Evolutionary conservation across 768 basidiomycete species (phyloP), one percentile per base, ranked within the genome.

Genomic region (Crucibulum laeve): DNA sequence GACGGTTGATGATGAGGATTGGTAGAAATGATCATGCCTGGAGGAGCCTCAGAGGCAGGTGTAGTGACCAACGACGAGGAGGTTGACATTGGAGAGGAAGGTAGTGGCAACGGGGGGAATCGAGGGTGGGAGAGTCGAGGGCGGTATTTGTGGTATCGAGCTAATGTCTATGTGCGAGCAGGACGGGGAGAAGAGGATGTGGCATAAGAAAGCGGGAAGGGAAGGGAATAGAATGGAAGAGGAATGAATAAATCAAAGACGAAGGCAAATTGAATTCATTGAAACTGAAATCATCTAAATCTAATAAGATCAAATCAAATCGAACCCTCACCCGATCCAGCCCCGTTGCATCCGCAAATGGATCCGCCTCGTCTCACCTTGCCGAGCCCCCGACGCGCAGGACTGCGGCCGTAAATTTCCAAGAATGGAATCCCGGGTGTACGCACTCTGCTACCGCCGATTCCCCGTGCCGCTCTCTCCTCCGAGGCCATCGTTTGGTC

Each of bases 141-240:
- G n/a, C n/a, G n/a, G n/a, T n/a, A n/a, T n/a, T n/a, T n/a, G n/a
- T n/a, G n/a, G n/a, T n/a, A n/a, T n/a, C n/a, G n/a, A n/a, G n/a
- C n/a, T n/a, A n/a, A n/a, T n/a, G n/a, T n/a, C n/a, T n/a, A n/a
- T n/a, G n/a, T n/a, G n/a, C n/a, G n/a, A n/a, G n/a, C n/a, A 42
- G 30, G 26, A 34, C 26, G 30, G 33, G 7, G 41, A 34, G 25
- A 35, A 28, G 32, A 22, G 35, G 43, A 30, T 18, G 35, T 38
- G 18, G 43, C n/a, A n/a, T n/a, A n/a, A n/a, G n/a, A n/a, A n/a
- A n/a, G 18, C 15, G 22, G 7, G 43, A 6, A 42, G 26, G 26
- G 19, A 8, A 42, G 13, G 15, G 11, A 26, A 23, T 8, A 42
- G 10, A 24, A 10, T 23, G 11, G 25, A 23, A 10, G 23, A 40